Percentiles rank a stretch among this genome's conserved stretches.
Evolutionary conservation across 768 basidiomycete genomes (phyloP).

Genomic region (Lentinus tigrinus): DNA sequence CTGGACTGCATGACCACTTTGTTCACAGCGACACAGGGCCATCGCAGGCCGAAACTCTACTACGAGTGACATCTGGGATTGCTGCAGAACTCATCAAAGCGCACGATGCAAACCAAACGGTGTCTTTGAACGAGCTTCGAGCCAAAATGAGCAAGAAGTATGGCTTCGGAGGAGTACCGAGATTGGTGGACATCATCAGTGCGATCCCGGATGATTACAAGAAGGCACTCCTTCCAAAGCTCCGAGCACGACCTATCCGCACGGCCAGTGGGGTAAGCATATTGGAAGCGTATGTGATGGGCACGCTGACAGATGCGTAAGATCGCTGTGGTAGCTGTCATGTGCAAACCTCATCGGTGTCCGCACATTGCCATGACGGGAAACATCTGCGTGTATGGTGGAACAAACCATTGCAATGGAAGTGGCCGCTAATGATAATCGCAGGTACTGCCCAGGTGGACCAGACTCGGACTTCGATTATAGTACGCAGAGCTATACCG

Average conservation of each 20-base stretch:
- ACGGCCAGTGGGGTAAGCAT: constrained; percentile 92
- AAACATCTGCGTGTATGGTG: constrained; percentile 92
- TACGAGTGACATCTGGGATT: constrained; percentile 92
- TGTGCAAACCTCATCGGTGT: constrained; percentile 99
- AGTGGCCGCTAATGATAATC: not conserved
- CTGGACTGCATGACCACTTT: not conserved
- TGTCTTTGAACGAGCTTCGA: constrained; percentile 88
- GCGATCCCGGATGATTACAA: constrained; percentile 98
- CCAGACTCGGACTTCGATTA: constrained; percentile 99
- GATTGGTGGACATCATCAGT: constrained; percentile 96
- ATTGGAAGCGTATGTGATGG: not conserved
- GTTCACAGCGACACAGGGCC: constrained; percentile 44
- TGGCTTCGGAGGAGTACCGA: constrained; percentile 80
- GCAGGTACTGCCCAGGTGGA: constrained; percentile 94
- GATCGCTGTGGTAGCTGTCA: constrained; percentile 99
- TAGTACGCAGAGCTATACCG: constrained; percentile 94
- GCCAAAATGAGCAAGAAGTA: constrained; percentile 89
- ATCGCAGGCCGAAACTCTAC: constrained; percentile 86
- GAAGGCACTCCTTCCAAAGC: constrained; percentile 82
- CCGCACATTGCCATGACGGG: constrained; percentile 99
- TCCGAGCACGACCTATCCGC: constrained; percentile 91
- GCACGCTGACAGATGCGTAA: constrained; percentile 30
- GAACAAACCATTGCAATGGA: not conserved
- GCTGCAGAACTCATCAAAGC: constrained; percentile 91
- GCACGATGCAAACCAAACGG: constrained; percentile 70